Base-by-base conservation (phyloP, 139 green algal genomes). In the Tetradesmus obliquus region DNA sequence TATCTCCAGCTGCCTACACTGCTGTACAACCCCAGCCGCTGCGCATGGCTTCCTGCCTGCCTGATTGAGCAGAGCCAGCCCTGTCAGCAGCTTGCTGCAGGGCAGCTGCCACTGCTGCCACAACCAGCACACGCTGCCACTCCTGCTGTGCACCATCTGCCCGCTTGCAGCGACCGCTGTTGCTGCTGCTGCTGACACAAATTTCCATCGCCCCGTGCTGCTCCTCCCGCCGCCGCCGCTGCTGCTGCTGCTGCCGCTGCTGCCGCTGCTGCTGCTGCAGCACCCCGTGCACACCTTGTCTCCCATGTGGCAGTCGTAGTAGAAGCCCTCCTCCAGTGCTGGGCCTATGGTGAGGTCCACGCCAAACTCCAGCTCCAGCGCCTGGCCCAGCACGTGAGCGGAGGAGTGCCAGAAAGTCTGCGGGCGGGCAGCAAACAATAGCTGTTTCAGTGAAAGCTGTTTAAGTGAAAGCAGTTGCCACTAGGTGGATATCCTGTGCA, bases 291-390 rank as follows among this genome's bases (percentile, higher is more conserved):
- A 1, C 89, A 93, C 91, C 84, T 89, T 91, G 74, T 98, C 96
- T n/a, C 97, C 97, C 91, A 99, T 97, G 95, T 95, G 99, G 94
- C 97, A 99, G 93, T 99, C 98, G 91, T 99, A 99, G 94, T 99
- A 99, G 93, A 99, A 99, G 80, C 98, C 98, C 92, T 99, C 97
- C 92, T 99, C 98, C 72, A 99, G 95, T 2, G 96, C 87, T 3
- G 98, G 98, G 2, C 98, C 98, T 87, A 99, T 99, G 51, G 98
- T 99, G 69, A 99, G 95, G 90, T 99, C 95, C 62, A 97, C 98
- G 57, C 97, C 98, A 94, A 97, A 99, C 94, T 98, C 95, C 62
- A 98, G 94, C 96, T 99, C 98, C 87, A 99, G 95, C 15, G 97
- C 97, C 95, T 99, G 94, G 57, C 98, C 98, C 92, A 99, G 93